Base-by-base conservation (phyloP, 2,329 filamentous ascomycete genomes). In the Calonectria hawksworthii region DNA sequence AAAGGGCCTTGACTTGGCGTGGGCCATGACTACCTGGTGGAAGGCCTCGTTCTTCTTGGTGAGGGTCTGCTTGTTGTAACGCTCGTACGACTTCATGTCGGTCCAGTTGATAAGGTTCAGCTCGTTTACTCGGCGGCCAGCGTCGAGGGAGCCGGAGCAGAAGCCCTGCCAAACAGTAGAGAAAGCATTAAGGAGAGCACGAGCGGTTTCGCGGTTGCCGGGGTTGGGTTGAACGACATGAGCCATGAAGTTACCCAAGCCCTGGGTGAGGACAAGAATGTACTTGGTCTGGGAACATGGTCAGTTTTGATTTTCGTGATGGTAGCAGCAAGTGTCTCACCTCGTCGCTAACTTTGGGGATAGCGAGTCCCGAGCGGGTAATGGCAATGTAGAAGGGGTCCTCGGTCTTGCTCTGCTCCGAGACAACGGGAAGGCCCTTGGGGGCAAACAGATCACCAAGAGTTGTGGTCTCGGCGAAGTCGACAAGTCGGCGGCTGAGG, bases 111-210 rank as follows among this genome's bases (percentile, higher is more conserved):
- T 38, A 47, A 50, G 36, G 34, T 34, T 56, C 36, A 72, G 36
- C 61, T 72, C 69, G 38, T 30, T 47, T 6, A 72, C 44, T 54
- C 47, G 64, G 44, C 64, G 64, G 30, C 64, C 50, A 38, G 44
- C 47, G 64, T 67, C 64, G 32, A 51, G 47, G 38, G 14, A 44
- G 51, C n/a, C 34, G 32, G 63, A 67, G 63, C 61, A 21, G 30
- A 67, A 41, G 14, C 38, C 52, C 50, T 72, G 61, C 61, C 69
- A 72, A 5, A 64, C 50, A 23, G 44, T 36, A 32, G 64, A 72
- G 47, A 72, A 72, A 16, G 61, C 41, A n/a, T 67, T 72, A 18
- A 72, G 69, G 44, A 72, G 69, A 9, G 41, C 61, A 16, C 51
- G 63, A 34, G 69, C 61, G 34, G 63, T 64, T 72, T 50, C 69